Base-by-base conservation (phyloP, 2,329 filamentous ascomycete species). In the Graphiopsis chlorocephala region DNA sequence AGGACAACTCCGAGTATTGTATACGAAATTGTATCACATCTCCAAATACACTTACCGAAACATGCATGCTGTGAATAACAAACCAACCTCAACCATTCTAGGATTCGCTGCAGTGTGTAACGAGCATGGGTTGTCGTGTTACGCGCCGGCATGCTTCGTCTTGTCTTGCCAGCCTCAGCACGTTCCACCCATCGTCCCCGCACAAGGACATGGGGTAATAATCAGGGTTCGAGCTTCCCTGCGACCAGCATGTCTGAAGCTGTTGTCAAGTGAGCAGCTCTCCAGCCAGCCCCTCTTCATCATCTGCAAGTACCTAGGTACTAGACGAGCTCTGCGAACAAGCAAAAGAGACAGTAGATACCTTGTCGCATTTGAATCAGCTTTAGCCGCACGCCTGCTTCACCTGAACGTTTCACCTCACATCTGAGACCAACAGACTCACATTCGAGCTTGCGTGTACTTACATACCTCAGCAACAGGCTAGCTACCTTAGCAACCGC, bases 401-500 rank as follows among this genome's bases (percentile, higher is more conserved):
- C 50, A 28, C 15, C 26, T 53, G 20, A 53, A 20, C 23, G 50
- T 31, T 53, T 53, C 50, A 11, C 14, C 50, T 53, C 50, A 53
- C 50, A n/a, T 53, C 29, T 4, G 50, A n/a, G 15, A 52, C 23
- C 26, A 52, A 52, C 26, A 52, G 48, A 52, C 26, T 52, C 48
- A 29, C 26, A 11, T 11, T 29, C 20, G n/a, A 31, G 50, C 50
- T 28, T 20, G 17, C 26, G 50, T 31, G 17, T 53, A 20, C 50
- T 29, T 53, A 29, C 50, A 53, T 53, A 53, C 50, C 50, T 53
- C 28, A 53, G 50, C 50, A 20, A 53, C 50, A 20, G 31, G 50
- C 50, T 53, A 53, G 50, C 50, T 53, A 31, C 50, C 50, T 53
- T 28, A 53, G 50, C 50, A 53, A 53, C 50, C 28, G 28, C 17